These are phyloP conservation scores for Neofusicoccum umdonicola DNA, from an alignment of 2,329 filamentous ascomycete genomes.

Conservation along the genomic window DNA sequence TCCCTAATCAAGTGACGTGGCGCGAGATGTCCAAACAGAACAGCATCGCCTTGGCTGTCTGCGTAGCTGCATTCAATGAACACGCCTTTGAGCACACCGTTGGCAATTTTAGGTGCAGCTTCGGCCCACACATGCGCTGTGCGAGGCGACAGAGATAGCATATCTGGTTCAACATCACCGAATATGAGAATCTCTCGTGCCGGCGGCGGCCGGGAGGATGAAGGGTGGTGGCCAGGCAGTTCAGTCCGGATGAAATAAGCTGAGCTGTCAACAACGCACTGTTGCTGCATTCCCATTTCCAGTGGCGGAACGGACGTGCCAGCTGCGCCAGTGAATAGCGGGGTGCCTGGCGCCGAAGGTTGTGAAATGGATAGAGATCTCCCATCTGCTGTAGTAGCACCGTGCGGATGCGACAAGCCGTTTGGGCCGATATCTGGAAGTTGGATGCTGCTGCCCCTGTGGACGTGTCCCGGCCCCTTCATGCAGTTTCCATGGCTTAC, in stretches of 20 bases:
- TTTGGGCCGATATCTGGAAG: constrained; percentile 36
- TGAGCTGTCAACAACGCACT: constrained; percentile 80
- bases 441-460: constrained; percentile 44
- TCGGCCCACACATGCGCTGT: constrained; percentile 84
- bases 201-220: constrained; percentile 24
- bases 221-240: constrained; percentile 24
- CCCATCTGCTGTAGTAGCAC: constrained; percentile 25
- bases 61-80: constrained; percentile 97
- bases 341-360: constrained; percentile 34
- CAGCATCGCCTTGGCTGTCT: constrained; percentile 71
- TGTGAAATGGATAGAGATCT: constrained; percentile 36
- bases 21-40: constrained; percentile 84
- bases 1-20: constrained; percentile 81
- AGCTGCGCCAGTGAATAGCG: constrained; percentile 24
- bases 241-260: constrained; percentile 89
- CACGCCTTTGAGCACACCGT: constrained; percentile 71
- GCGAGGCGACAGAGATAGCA: constrained; percentile 74
- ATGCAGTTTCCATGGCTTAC: constrained; percentile 91
- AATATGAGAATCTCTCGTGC: constrained; percentile 79
- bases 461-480: constrained; percentile 51
- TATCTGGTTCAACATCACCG: constrained; percentile 92
- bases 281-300: constrained; percentile 27
- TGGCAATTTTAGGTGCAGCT: constrained; percentile 78
- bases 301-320: constrained; percentile 11
- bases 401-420: constrained; percentile 21